Evolutionary conservation across 352 stramenopile species (phyloP).

Genomic region (Phytopythium delawarense): DNA sequence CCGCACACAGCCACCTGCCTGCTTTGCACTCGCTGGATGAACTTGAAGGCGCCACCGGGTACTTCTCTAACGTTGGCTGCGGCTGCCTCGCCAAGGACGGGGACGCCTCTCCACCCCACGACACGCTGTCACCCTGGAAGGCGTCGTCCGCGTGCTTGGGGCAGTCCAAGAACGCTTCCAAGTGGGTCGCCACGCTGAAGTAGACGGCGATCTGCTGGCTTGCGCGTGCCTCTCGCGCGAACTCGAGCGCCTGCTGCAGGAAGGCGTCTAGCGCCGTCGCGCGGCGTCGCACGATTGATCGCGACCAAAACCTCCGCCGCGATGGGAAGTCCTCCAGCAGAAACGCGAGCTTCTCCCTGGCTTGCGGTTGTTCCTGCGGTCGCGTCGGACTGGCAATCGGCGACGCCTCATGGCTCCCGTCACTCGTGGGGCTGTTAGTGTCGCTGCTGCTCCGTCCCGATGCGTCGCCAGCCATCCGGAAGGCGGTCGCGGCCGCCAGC

Average conservation of each 20-base stretch:
- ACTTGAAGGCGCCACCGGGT: constrained; percentile 14
- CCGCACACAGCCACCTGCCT: constrained; percentile 7
- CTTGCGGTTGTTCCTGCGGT: neutral
- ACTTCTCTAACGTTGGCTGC: neutral
- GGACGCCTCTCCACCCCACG: neutral
- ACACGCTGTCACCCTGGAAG: neutral
- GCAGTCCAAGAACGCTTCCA: constrained; percentile 65
- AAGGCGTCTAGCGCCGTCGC: constrained; percentile 58
- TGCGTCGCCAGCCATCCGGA: neutral
- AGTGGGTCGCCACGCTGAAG: constrained; percentile 66
- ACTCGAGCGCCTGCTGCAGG: constrained; percentile 48
- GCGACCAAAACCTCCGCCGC: constrained; percentile 58
- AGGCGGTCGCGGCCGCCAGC: constrained; percentile 19
- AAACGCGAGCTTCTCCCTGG: constrained; percentile 35
- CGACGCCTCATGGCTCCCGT: constrained; percentile 9
- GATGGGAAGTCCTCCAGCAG: constrained; percentile 66
- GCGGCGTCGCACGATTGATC: constrained; percentile 68
- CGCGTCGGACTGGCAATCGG: neutral
- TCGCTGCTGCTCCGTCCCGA: neutral
- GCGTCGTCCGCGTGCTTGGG: constrained; percentile 21
- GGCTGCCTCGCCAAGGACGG: neutral
- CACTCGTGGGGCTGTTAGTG: constrained; percentile 17
- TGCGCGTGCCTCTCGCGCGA: constrained; percentile 46
- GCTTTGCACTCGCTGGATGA: constrained; percentile 21
- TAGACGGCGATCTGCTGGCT: constrained; percentile 64